A percentile compares a stretch with the other conserved stretches of the same genome.
Evolutionary conservation across 352 stramenopile genomes (phyloP).

Genomic region (Pythium folliculosum): DNA sequence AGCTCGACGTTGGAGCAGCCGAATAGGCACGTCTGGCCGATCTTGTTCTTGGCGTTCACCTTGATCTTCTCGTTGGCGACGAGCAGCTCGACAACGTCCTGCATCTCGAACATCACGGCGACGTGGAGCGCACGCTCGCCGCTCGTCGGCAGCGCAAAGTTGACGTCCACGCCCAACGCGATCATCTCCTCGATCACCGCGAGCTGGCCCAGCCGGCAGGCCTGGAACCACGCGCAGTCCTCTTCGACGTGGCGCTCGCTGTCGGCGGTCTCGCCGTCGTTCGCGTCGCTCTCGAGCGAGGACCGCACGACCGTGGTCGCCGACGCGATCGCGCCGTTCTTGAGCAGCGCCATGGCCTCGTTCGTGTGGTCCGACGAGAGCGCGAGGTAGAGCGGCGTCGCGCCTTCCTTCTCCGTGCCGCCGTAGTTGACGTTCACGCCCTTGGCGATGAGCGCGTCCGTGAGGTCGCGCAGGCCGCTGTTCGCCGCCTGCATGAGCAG

Average conservation of each 20-base stretch:
- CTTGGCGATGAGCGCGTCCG: constrained; percentile 51
- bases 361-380: constrained; percentile 74
- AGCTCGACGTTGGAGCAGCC: constrained; percentile 77
- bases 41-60: constrained; percentile 70
- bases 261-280: constrained; percentile 26
- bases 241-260: constrained; percentile 46
- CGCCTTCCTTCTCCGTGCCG: constrained; percentile 45
- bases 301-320: constrained; percentile 69
- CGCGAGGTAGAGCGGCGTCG: constrained; percentile 72
- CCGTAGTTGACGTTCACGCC: constrained; percentile 65
- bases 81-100: constrained; percentile 76
- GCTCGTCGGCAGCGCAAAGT: constrained; percentile 59
- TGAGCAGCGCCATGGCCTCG: constrained; percentile 68
- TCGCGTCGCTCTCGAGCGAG: constrained; percentile 28
- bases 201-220: constrained; percentile 69
- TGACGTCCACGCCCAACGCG: constrained; percentile 62
- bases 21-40: constrained; percentile 79
- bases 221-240: constrained; percentile 78
- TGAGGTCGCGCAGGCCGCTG: constrained; percentile 59
- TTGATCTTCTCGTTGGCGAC: constrained; percentile 49
- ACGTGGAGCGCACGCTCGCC: constrained; percentile 80
- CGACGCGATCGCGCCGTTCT: constrained; percentile 66
- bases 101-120: constrained; percentile 84
- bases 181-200: constrained; percentile 81
- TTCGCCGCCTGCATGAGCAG: constrained; percentile 87